Evolutionary conservation across 306 rosid genomes (phyloP).

Genomic region (Dicorynia guianensis): DNA sequence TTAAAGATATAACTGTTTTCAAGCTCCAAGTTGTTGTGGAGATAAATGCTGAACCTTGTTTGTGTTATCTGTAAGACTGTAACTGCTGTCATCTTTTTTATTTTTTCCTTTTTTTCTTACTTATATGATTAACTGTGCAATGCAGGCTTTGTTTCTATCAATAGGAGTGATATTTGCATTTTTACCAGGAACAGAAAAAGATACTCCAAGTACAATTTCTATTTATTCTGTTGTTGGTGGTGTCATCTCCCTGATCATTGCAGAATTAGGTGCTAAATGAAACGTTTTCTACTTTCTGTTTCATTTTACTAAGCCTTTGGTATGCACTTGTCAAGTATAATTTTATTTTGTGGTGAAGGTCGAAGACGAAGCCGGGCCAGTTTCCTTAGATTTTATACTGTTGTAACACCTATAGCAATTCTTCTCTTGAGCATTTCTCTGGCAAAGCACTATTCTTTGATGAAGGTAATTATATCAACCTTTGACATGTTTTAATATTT

Average conservation of each 20-base stretch:
- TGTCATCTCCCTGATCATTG: slow-evolving; percentile 55
- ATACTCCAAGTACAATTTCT: slow-evolving; percentile 54
- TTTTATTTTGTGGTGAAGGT: slow-evolving; percentile 57
- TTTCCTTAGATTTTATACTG: slow-evolving; percentile 62
- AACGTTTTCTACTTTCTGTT: slow-evolving; percentile 12
- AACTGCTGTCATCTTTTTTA: neutral
- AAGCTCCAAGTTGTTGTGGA: neutral
- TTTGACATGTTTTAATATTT: neutral
- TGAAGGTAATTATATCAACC: slow-evolving; percentile 58
- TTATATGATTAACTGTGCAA: slow-evolving; percentile 24
- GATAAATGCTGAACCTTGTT: slow-evolving; percentile 10
- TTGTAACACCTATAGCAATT: slow-evolving; percentile 51
- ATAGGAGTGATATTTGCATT: slow-evolving; percentile 51
- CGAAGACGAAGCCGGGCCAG: slow-evolving; percentile 67
- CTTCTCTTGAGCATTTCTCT: slow-evolving; percentile 53
- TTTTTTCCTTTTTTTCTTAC: slow-evolving; percentile 30
- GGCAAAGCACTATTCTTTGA: slow-evolving; percentile 48
- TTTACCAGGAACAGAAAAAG: slow-evolving; percentile 47
- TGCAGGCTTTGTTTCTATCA: slow-evolving; percentile 69
- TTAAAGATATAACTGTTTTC: neutral
- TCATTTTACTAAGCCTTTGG: slow-evolving; percentile 9
- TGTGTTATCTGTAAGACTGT: neutral
- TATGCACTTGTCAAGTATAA: slow-evolving; percentile 11
- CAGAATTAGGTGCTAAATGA: slow-evolving; percentile 62
- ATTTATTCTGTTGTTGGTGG: slow-evolving; percentile 56